Percentiles rank a stretch among this genome's conserved stretches.
Conservation (phyloP, 139 green algal genomes). For the Micractinium sp. region DNA sequence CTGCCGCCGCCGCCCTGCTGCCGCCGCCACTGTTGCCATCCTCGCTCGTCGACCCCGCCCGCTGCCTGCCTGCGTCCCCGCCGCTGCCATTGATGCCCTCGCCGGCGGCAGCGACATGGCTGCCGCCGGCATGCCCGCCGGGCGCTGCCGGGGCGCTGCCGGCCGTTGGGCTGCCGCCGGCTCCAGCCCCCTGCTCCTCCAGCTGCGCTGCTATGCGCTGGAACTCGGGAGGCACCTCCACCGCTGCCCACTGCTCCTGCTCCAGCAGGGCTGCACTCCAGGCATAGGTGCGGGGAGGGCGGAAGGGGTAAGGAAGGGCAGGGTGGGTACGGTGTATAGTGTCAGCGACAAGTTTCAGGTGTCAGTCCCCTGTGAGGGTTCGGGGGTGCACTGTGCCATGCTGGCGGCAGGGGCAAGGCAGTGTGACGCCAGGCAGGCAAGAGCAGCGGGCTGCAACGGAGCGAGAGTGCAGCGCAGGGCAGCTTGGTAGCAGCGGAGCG, state of each 20-base stretch:
- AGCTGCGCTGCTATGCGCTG: constrained; percentile 63
- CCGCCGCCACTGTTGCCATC: background rate
- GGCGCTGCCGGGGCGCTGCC: too few relatives aligned
- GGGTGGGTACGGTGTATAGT: background rate
- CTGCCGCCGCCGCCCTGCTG: background rate
- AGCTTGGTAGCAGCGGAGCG: too few relatives aligned
- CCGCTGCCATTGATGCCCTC: background rate
- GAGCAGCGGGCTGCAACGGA: too few relatives aligned
- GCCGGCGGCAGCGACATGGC: background rate
- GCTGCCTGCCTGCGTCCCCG: background rate
- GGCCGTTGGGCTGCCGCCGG: too few relatives aligned
- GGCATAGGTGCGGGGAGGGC: background rate
- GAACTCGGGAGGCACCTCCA: constrained; percentile 62
- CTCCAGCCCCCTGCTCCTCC: constrained; percentile 27
- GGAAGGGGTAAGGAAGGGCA: background rate
- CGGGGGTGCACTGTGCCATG: too few relatives aligned
- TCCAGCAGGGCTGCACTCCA: constrained; percentile 51
- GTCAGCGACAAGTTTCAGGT: background rate
- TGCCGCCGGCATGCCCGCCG: too few relatives aligned
- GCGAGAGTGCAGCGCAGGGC: too few relatives aligned
- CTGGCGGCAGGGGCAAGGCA: background rate
- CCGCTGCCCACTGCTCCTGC: constrained; percentile 72
- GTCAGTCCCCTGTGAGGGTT: too few relatives aligned
- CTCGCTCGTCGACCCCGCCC: background rate
- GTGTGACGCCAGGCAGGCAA: background rate